Base-by-base conservation (phyloP, 768 basidiomycete genomes). In the Tricholomella constricta region DNA sequence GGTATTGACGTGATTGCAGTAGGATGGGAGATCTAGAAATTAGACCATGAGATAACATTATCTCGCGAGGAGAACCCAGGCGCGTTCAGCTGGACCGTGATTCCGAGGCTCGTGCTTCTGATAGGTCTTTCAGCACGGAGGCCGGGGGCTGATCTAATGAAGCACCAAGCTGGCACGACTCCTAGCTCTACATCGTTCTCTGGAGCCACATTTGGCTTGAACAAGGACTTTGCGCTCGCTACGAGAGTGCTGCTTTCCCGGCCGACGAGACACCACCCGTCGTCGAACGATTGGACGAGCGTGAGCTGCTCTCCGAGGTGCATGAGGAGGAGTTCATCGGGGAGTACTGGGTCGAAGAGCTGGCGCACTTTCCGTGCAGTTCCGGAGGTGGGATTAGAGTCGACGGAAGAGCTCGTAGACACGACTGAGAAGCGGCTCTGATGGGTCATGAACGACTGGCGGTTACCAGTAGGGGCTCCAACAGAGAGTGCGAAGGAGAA, bases 211-310 rank as follows among this genome's bases (percentile, higher is more conserved):
- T 65, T 57, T 10, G 70, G 65, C 51, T 69, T 72, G 61, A 80
- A 80, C 34, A 78, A 50, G 1, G 77, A 78, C 58, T 74, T 74
- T 9, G 73, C 59, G 23, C 59, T 60, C 6, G 67, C 51, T 15
- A 68, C 61, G 22, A 71, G 61, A 22, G 68, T 62, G 54, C 58
- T 54, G 40, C 63, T 65, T 54, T 85, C 80, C 25, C 86, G 74
- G 17, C 81, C 83, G 46, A 88, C 85, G 46, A 88, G 75, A 59
- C 86, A 89, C 89, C 89, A 92, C 2, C 88, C 89, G 52, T 91
- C 89, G 53, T 91, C 86, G 60, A 84, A 88, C 4, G 82, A 81
- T 54, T 82, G 80, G 3, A 89, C 74, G 25, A 90, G 69, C 1
- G 78, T 80, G 36, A 91, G 69, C 31, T 72, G 72, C 64, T 92